Conservation (phyloP, 495 filamentous ascomycete genomes). For the Xylaria nigripes region DNA sequence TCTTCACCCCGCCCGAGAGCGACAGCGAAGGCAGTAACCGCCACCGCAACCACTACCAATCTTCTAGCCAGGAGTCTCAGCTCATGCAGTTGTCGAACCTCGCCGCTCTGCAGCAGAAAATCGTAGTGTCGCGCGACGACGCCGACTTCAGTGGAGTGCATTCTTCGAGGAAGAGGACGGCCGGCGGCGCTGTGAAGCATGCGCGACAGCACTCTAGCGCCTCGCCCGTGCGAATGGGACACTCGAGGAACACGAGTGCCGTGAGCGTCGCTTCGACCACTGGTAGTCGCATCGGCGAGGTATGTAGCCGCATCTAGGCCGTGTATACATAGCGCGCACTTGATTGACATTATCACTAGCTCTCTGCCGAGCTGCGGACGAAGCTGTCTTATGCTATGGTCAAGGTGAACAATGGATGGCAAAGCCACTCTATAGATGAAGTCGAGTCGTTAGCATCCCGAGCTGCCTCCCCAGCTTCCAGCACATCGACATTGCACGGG, state of each 20-base stretch:
- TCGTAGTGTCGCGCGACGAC: conserved; percentile 29
- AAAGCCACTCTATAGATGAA: conserved; percentile 59
- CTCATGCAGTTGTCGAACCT: conserved; percentile 46
- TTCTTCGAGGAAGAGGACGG: conserved; percentile 53
- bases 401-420: conserved; percentile 82
- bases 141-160: conserved; percentile 17
- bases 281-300: conserved; percentile 66
- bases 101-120: conserved; percentile 43
- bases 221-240: conserved; percentile 37
- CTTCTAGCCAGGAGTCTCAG: conserved; percentile 42
- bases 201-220: conserved; percentile 30
- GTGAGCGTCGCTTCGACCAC: conserved; percentile 46
- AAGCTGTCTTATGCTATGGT: conserved; percentile 83
- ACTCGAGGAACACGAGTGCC: conserved; percentile 62
- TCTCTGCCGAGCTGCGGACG: conserved; percentile 67
- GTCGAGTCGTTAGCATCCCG: conserved; percentile 61
- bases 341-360: conserved; percentile 37
- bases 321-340: conserved; percentile 1
- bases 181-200: conserved; percentile 54
- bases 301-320: conserved; percentile 31
- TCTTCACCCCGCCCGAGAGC: conserved; percentile 42
- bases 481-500: conserved; percentile 43
- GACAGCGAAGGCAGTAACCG: conserved; percentile 34
- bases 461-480: conserved; percentile 49
- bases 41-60: conserved; percentile 21